Conservation (phyloP, 805 yeast genomes). For the Citeromyces matritensis region DNA sequence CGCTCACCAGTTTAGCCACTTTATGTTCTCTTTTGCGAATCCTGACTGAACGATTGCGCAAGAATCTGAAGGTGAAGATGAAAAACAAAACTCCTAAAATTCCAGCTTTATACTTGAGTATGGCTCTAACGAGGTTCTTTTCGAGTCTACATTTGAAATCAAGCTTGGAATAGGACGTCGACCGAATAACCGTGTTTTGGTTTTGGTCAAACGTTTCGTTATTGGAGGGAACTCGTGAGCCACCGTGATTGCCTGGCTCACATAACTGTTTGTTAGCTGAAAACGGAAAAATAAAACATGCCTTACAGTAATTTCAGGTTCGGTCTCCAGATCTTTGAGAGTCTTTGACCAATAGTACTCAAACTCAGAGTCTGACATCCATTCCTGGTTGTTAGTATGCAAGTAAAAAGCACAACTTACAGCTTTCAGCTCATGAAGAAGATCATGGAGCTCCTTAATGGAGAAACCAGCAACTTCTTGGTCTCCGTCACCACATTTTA, state of each 20-base stretch:
- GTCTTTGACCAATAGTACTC: conserved; percentile 62
- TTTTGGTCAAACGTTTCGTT: neutral
- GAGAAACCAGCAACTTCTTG: conserved; percentile 18
- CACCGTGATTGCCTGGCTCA: conserved; percentile 14
- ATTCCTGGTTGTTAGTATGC: conserved; percentile 30
- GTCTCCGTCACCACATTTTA: conserved; percentile 16
- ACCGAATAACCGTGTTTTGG: conserved; percentile 46
- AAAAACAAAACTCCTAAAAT: conserved; percentile 6
- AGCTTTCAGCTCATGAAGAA: conserved; percentile 40
- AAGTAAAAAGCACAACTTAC: conserved; percentile 19
- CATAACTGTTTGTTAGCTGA: conserved; percentile 5
- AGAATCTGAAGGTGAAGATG: neutral
- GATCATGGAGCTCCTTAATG: conserved; percentile 58
- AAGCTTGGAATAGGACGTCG: conserved; percentile 32
- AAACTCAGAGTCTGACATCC: conserved; percentile 44
- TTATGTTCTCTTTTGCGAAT: conserved; percentile 17
- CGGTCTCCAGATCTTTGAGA: conserved; percentile 41
- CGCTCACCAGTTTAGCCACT: conserved; percentile 27
- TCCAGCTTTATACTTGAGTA: conserved; percentile 9
- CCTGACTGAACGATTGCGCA: neutral
- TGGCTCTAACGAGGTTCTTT: conserved; percentile 7
- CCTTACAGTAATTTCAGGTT: conserved; percentile 68
- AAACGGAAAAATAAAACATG: conserved; percentile 1
- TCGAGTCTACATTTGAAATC: conserved; percentile 13
- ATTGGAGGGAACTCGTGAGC: conserved; percentile 20